Percentiles rank a stretch among this genome's conserved stretches.
phyloP scores from a whole-genome alignment of 495 filamentous ascomycete genomes.

The Talaromyces ruber region DNA sequence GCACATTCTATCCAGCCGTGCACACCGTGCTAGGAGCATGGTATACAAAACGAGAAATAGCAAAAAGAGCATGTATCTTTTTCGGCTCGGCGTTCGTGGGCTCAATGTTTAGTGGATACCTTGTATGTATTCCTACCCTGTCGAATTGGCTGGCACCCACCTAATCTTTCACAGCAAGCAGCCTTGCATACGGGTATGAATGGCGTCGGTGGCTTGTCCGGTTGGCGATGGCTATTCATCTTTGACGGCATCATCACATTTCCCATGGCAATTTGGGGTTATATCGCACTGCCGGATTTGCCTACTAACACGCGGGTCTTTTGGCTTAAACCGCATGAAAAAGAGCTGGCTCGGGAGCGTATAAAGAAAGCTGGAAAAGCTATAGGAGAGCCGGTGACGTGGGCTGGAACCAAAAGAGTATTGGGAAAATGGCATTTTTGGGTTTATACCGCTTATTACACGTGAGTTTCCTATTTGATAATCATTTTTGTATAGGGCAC shows the following conservation, averaged over 20 bases:
- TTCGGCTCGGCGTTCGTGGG: slow-evolving; percentile 2
- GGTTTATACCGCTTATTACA: slow-evolving; percentile 2
- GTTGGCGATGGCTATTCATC: slow-evolving; percentile 66
- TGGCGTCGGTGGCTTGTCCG: slow-evolving; percentile 40
- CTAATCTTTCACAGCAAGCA: not conserved
- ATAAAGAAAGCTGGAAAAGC: not conserved
- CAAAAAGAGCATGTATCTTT: slow-evolving; percentile 1
- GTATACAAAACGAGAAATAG: slow-evolving; percentile 14
- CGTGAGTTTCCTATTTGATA: not conserved
- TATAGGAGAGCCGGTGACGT: not conserved
- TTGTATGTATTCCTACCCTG: not conserved
- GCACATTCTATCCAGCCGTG: slow-evolving; percentile 1
- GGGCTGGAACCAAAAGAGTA: not conserved
- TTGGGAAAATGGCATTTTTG: not conserved
- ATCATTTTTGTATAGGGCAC: not conserved
- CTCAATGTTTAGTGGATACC: slow-evolving; percentile 2
- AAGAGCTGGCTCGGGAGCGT: not conserved
- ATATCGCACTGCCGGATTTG: slow-evolving; percentile 63
- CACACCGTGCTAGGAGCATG: slow-evolving; percentile 8
- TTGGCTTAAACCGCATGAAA: not conserved
- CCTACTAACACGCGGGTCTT: slow-evolving; percentile 64
- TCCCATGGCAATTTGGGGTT: slow-evolving; percentile 28
- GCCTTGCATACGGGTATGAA: slow-evolving; percentile 23
- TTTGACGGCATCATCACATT: slow-evolving; percentile 39
- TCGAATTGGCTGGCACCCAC: not conserved